Base-by-base conservation (phyloP, 345 rosid species). In the Ceriops decandra region DNA sequence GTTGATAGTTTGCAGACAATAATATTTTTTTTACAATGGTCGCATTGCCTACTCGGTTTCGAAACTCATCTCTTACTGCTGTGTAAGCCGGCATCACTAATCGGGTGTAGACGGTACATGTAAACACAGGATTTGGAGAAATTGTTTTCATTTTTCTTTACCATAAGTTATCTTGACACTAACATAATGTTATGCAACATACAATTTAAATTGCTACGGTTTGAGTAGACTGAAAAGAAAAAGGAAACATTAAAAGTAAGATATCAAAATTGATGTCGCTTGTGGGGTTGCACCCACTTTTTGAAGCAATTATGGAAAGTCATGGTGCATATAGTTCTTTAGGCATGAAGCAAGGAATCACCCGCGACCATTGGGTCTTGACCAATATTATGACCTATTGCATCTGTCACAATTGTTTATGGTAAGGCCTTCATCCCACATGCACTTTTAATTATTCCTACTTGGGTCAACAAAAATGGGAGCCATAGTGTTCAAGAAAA, bases 41-140 rank as follows among this genome's bases (percentile, higher is more conserved):
- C 42, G 78, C 76, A 68, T 74, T 84, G 62, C 74, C 85, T 0
- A 87, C 68, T 1, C 95, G 79, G 66, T 67, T 77, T 32, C 97
- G 77, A 77, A 90, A 90, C 77, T 79, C 98, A 57, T 95, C 76
- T 0, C 97, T 74, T 57, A 91, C 90, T 0, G 93, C 91, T 1
- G 54, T 54, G 77, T 95, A 91, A 7, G 93, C 99, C 5, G 97
- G 89, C 19, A 77, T 67, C 0, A 84, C 98, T 27, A 95, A 87
- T 64, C 93, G 72, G 11, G 92, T 88, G 88, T 72, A 95, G 21
- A 90, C 93, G 0, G 97, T 95, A 7, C 96, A 96, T 91, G 78
- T 30, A 42, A 22, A 32, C 15, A 13, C 24, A 56, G 26, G 17
- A 56, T 11, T 27, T 3, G 17, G 27, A 54, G 36, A 33, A 7